Evolutionary conservation across 345 rosid genomes (phyloP).

Genomic region (Bruguiera parviflora): DNA sequence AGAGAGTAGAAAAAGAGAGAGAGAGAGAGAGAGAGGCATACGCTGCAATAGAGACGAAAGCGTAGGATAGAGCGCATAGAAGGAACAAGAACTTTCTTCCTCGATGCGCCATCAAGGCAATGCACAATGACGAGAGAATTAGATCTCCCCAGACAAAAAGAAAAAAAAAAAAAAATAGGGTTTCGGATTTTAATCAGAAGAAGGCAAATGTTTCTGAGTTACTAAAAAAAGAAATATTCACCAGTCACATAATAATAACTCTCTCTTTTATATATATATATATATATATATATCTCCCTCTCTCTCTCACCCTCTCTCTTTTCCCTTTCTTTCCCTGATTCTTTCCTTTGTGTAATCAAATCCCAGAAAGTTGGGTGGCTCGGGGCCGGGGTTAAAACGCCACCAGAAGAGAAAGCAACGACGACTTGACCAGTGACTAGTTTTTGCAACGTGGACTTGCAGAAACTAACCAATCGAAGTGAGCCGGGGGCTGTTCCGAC

Average conservation of each 20-base stretch:
- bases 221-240: too few species aligned
- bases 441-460: slow-evolving; percentile 18
- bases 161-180: not conserved
- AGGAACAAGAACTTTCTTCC: slow-evolving; percentile 39
- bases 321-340: too few species aligned
- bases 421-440: slow-evolving; percentile 9
- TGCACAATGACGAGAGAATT: slow-evolving; percentile 38
- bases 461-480: slow-evolving; percentile 18
- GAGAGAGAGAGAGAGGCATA: slow-evolving; percentile 21
- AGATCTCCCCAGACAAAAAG: slow-evolving; percentile 33
- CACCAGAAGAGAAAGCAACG: not conserved
- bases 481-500: not conserved
- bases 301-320: too few species aligned
- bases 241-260: too few species aligned
- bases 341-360: too few species aligned
- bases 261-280: too few species aligned
- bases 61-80: slow-evolving; percentile 51
- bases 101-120: slow-evolving; percentile 49
- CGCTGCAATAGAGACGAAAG: slow-evolving; percentile 53
- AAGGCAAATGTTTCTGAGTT: not conserved
- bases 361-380: too few species aligned
- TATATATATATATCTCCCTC: too few species aligned
- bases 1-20: not conserved
- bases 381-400: too few species aligned
- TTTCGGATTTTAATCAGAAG: not conserved